phyloP scores from a whole-genome alignment of 106 monocot genomes.

The Amphibolis antarctica region DNA sequence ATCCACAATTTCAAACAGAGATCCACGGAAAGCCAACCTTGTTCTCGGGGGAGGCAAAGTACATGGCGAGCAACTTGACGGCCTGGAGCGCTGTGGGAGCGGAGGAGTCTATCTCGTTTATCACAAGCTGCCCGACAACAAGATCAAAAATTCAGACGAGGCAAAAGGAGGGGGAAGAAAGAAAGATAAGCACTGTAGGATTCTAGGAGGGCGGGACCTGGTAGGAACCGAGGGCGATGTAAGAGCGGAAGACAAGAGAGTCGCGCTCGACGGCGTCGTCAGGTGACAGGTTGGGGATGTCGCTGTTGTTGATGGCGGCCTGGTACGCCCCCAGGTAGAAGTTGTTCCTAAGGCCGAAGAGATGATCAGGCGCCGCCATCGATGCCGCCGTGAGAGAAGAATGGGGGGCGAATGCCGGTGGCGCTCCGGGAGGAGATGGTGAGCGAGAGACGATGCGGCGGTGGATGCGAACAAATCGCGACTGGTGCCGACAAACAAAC shows the following conservation, averaged over 20 bases:
- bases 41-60: conserved; percentile 35
- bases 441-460: too few relatives aligned
- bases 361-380: conserved; percentile 65
- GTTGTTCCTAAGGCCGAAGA: conserved; percentile 86
- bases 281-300: conserved; percentile 44
- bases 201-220: conserved; percentile 23
- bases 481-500: too few relatives aligned
- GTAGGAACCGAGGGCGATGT: conserved; percentile 80
- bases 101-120: conserved; percentile 70
- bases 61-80: conserved; percentile 78
- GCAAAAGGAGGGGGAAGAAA: too few relatives aligned
- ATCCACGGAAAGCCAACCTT: conserved; percentile 35
- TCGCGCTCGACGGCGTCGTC: conserved; percentile 84
- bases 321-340: conserved; percentile 88
- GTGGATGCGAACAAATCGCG: too few relatives aligned
- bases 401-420: background rate
- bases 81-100: conserved; percentile 88
- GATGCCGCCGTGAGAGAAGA: background rate
- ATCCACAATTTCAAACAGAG: background rate
- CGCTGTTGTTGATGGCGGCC: conserved; percentile 77
- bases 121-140: conserved; percentile 50
- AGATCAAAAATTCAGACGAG: background rate
- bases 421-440: background rate
- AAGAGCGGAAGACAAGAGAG: conserved; percentile 66
- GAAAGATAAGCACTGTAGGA: too few relatives aligned